phyloP scores from a whole-genome alignment of 192 early-diverging fungal genomes.

The Haplosporangium gracile region DNA sequence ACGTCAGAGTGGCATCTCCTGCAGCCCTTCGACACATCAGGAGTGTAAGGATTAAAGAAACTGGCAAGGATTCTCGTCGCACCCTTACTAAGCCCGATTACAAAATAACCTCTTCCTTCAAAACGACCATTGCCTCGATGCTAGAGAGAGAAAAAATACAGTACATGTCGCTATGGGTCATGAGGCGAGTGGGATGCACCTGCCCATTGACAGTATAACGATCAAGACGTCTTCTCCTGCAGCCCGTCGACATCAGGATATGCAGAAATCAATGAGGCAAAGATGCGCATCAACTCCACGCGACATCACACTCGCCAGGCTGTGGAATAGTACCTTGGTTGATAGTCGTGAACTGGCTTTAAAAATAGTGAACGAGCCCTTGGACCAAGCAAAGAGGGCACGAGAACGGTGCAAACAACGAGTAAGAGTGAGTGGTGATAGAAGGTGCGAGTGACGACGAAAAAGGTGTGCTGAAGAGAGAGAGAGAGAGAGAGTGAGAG shows the following conservation, averaged over 20 bases:
- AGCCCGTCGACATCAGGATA: slow-evolving; percentile 32
- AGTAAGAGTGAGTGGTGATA: no score
- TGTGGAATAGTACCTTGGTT: background rate
- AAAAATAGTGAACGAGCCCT: no score
- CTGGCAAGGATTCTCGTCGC: slow-evolving; percentile 29
- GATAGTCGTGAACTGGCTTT: background rate
- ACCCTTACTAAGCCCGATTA: slow-evolving; percentile 8
- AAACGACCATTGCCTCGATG: slow-evolving; percentile 12
- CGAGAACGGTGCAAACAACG: no score
- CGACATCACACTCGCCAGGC: slow-evolving; percentile 13
- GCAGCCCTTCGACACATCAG: slow-evolving; percentile 33
- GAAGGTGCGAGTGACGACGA: no score
- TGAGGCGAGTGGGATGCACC: slow-evolving; percentile 22
- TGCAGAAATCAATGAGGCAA: slow-evolving; percentile 23
- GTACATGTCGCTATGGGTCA: slow-evolving; percentile 7
- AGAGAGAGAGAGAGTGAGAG: no score
- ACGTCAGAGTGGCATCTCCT: slow-evolving; percentile 21
- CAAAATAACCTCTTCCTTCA: background rate
- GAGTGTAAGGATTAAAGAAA: slow-evolving; percentile 18
- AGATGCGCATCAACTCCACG: slow-evolving; percentile 12
- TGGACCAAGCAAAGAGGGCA: no score
- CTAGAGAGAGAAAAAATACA: background rate
- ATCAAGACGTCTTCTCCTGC: slow-evolving; percentile 24
- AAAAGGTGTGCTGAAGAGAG: no score
- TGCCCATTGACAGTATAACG: slow-evolving; percentile 21